A percentile compares a stretch with the other conserved stretches of the same genome.
Conservation (phyloP, 2,329 filamentous ascomycete species). For the Grosmannia clavigera region DNA sequence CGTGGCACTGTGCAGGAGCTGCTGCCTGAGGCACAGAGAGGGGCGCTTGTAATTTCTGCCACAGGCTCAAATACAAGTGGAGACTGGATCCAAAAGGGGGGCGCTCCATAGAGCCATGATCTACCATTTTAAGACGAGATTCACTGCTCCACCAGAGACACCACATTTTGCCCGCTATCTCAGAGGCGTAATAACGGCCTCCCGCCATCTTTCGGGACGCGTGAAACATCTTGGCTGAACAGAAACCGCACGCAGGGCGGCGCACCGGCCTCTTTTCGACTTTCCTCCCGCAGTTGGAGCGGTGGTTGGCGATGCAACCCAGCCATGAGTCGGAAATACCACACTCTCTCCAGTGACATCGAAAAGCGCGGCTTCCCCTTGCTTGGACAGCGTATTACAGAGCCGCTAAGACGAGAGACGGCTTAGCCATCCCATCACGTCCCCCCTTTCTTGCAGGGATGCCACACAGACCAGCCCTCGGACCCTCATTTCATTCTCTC, state of each 20-base stretch:
- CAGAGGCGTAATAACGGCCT: neutral
- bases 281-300: neutral
- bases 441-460: neutral
- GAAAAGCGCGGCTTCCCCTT: neutral
- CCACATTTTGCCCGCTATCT: neutral
- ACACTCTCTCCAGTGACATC: neutral
- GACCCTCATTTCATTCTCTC: neutral
- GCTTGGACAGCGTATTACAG: neutral
- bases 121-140: neutral
- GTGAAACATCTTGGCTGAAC: neutral
- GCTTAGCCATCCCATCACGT: neutral
- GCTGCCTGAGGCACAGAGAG: neutral
- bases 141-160: neutral
- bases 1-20: neutral
- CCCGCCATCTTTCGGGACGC: neutral
- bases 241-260: neutral
- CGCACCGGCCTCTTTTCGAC: neutral
- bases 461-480: neutral
- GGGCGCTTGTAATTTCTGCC: neutral
- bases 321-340: neutral
- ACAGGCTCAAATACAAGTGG: neutral
- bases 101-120: neutral
- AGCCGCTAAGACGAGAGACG: neutral
- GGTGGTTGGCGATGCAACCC: neutral
- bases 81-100: neutral